Conservation (phyloP, 148 eudicot genomes). For the Fagopyrum homotropicum region DNA sequence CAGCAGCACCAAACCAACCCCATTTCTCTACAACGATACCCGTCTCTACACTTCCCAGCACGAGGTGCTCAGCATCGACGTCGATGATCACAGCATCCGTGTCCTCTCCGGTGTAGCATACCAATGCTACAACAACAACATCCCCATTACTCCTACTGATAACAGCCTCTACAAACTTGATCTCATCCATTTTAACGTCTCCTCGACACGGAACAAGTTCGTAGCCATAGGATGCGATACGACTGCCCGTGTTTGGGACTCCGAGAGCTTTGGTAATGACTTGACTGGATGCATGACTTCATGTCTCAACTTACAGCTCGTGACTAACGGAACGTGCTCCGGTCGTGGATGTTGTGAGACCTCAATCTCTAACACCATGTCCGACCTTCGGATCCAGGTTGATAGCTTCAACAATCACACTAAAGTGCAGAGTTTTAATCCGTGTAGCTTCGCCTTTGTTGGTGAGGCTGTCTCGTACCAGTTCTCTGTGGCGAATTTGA, state of each 20-base stretch:
- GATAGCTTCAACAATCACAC: neutral
- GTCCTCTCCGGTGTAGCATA: neutral
- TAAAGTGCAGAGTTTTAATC: neutral
- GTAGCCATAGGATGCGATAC: conserved; percentile 3
- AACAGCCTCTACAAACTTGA: neutral
- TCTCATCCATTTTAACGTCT: neutral
- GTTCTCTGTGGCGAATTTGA: neutral
- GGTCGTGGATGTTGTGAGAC: neutral
- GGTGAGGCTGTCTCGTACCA: neutral
- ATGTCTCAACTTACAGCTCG: neutral
- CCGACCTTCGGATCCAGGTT: neutral
- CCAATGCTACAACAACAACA: neutral
- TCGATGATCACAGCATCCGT: neutral
- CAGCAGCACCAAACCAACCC: neutral
- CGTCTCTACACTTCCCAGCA: neutral
- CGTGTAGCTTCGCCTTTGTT: neutral
- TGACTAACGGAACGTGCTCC: neutral
- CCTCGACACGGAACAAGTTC: neutral
- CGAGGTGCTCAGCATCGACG: neutral
- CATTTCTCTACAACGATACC: neutral
- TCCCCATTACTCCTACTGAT: neutral
- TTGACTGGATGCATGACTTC: neutral
- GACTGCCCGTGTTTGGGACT: neutral
- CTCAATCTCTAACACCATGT: neutral
- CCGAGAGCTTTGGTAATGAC: neutral